phyloP scores from a whole-genome alignment of 1,284 basidiomycete species.

The Leccinum ponderosum region DNA sequence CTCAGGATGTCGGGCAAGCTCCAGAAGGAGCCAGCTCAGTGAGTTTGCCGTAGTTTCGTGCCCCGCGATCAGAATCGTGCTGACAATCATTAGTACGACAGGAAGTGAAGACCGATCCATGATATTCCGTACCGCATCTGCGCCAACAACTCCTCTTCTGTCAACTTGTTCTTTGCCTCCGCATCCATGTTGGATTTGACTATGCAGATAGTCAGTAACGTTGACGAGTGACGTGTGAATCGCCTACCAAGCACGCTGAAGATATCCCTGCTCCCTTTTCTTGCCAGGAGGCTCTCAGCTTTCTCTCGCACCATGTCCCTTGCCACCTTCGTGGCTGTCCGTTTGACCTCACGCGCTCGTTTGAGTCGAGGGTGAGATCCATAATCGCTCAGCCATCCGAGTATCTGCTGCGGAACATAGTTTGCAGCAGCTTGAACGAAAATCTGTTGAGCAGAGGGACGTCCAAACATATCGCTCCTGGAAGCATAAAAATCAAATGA shows the following conservation, averaged over 20 bases:
- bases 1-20: slow-evolving; percentile 41
- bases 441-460: slow-evolving; percentile 21
- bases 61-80: slow-evolving; percentile 45
- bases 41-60: slow-evolving; percentile 54
- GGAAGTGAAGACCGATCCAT: too few species aligned
- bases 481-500: not conserved
- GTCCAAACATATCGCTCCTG: slow-evolving; percentile 25
- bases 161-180: slow-evolving; percentile 33
- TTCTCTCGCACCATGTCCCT: slow-evolving; percentile 45
- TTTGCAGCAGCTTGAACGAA: slow-evolving; percentile 18
- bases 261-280: slow-evolving; percentile 37
- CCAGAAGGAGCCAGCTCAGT: slow-evolving; percentile 42
- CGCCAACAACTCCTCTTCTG: too few species aligned
- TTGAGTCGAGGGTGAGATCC: slow-evolving; percentile 39
- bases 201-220: slow-evolving; percentile 24
- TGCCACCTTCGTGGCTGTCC: slow-evolving; percentile 30
- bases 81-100: not conserved
- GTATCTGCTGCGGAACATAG: slow-evolving; percentile 28
- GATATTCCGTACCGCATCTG: too few species aligned
- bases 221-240: slow-evolving; percentile 32
- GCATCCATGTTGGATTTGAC: slow-evolving; percentile 55
- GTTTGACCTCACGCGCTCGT: slow-evolving; percentile 35
- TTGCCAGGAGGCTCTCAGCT: slow-evolving; percentile 32
- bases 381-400: slow-evolving; percentile 39
- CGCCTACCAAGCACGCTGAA: slow-evolving; percentile 41